Evolutionary conservation across 495 filamentous ascomycete species (phyloP).

Genomic region (Penicillium canescens): DNA sequence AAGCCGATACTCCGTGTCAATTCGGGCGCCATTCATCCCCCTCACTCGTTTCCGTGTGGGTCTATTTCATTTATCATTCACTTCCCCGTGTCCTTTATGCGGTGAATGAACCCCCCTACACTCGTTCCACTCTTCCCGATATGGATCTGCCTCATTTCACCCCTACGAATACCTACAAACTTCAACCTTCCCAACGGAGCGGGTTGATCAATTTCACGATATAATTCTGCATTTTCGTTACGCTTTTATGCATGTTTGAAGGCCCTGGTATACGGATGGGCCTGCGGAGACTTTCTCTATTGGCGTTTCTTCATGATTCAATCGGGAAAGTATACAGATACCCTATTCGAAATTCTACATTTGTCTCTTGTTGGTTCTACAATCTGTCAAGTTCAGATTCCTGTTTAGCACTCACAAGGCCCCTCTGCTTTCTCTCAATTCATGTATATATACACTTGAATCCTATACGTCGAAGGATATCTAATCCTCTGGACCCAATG

Average conservation of each 20-base stretch:
- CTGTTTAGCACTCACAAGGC: no score
- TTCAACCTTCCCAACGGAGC: no score
- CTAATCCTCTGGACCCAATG: no score
- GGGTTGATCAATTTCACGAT: not conserved
- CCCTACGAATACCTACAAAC: no score
- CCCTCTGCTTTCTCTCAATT: not conserved
- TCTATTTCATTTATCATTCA: no score
- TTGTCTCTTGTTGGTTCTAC: not conserved
- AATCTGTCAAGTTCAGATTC: not conserved
- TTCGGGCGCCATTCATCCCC: not conserved
- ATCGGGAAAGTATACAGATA: constrained; percentile 3
- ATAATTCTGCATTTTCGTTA: not conserved
- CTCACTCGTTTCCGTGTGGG: not conserved
- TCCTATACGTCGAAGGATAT: no score
- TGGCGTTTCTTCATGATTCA: not conserved
- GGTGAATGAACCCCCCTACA: no score
- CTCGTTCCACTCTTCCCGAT: no score
- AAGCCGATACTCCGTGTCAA: not conserved
- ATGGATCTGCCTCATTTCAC: no score
- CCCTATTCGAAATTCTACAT: not conserved
- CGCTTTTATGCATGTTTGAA: not conserved
- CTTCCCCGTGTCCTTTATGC: no score
- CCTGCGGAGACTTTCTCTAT: not conserved
- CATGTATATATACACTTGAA: not conserved
- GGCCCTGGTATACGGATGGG: not conserved